Conservation (phyloP, 192 early-diverging fungal species). For the Rhizoclosmatium globosum region DNA sequence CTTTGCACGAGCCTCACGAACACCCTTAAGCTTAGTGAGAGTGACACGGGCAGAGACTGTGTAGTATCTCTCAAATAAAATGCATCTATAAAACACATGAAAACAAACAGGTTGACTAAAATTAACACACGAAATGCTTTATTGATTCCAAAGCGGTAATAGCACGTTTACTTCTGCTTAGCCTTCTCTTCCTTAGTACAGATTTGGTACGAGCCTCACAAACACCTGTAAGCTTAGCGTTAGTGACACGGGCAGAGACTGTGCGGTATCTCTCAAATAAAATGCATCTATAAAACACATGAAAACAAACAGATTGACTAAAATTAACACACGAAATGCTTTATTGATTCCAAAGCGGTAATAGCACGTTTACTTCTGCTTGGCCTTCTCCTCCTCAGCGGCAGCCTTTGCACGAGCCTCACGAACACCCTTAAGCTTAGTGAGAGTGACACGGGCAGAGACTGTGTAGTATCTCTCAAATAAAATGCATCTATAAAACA, state of each 20-base stretch:
- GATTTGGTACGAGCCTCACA: no score
- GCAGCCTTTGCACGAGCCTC: conserved; percentile 81
- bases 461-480: conserved; percentile 79
- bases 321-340: no score
- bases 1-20: conserved; percentile 78
- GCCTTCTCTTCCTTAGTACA: no score
- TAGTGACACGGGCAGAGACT: no score
- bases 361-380: conserved; percentile 59
- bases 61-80: no score
- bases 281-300: no score
- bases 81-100: background rate
- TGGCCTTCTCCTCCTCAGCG: conserved; percentile 86
- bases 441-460: conserved; percentile 79
- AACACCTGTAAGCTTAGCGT: no score
- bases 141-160: background rate
- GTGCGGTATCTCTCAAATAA: no score
- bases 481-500: background rate
- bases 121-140: background rate
- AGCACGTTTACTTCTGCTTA: no score
- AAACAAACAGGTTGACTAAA: background rate
- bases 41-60: conserved; percentile 81
- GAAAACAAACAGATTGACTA: no score
- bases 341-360: background rate
- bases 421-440: conserved; percentile 77
- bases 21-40: conserved; percentile 76